Evolutionary conservation across 2,329 filamentous ascomycete species (phyloP), one percentile per base, ranked within the genome.

Genomic region (Thielaviopsis musarum): DNA sequence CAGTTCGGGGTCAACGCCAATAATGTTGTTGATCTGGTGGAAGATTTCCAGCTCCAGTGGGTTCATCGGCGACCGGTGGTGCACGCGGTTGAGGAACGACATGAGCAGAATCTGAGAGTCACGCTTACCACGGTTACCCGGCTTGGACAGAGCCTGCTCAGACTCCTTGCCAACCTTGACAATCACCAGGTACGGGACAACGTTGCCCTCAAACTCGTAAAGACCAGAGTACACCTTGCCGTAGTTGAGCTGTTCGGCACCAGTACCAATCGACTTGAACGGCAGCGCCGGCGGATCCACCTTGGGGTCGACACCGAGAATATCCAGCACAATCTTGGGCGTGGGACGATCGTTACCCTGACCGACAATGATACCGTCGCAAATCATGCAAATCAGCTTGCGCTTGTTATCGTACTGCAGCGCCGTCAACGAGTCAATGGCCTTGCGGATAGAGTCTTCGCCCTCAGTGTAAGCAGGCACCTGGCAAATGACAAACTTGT

Each of bases 11-110:
- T 98, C 91, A 17, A 98, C 93, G 66, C 93, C 93, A 63, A 98
- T 98, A 66, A 98, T 88, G 70, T 98, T 98, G 79, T 96, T 95
- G 75, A 98, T 89, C 70, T 98, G 93, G 69, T 98, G 93, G 76
- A 96, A 97, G 78, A 97, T 95, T 71, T 98, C 93, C 53, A 98
- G 76, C 70, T 98, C 93, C 13, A 98, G 82, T 17, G 93, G 93
- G 63, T 85, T 93, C 93, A 98, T 98, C 0, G 91, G 85, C 1
- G 87, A 77, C 63, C 91, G 87, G 71, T 97, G 88, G 70, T 98
- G 93, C 53, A 98, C 93, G 62, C 91, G 88, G 74, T 98, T 98
- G 66, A 98, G 81, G 80, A 98, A 98, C 73, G 87, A 91, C 84
- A 98, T 91, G 56, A 97, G 77, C 64, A 97, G 73, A 67, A 98